phyloP scores from a whole-genome alignment of 2,329 filamentous ascomycete genomes.

The Delphinella strobiligena region DNA sequence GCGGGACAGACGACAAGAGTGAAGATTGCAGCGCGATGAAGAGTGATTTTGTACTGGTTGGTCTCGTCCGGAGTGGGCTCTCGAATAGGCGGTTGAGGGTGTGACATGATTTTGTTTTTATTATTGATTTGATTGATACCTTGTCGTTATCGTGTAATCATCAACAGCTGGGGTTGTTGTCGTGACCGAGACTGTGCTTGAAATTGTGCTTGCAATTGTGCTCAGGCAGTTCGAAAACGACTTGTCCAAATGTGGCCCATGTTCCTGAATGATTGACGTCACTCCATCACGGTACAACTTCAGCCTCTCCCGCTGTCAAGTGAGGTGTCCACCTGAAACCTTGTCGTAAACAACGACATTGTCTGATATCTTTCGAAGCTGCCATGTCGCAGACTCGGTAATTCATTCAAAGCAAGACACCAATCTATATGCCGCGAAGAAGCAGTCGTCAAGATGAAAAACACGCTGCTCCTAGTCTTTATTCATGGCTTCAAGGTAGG shows the following conservation, averaged over 20 bases:
- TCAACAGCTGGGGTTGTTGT: not conserved
- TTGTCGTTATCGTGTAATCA: not conserved
- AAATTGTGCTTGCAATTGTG: constrained; percentile 1
- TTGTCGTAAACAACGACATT: not conserved
- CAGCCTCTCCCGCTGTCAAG: no score
- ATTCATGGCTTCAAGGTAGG: constrained; percentile 76
- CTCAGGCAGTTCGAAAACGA: no score
- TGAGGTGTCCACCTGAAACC: no score
- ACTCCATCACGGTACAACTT: not conserved
- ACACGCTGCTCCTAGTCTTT: constrained; percentile 70
- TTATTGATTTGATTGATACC: not conserved
- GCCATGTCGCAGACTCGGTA: no score
- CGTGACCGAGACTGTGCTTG: not conserved
- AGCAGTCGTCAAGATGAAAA: constrained; percentile 48
- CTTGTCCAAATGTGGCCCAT: not conserved
- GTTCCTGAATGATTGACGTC: not conserved
- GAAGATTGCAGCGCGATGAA: constrained; percentile 36
- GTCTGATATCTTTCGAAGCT: not conserved
- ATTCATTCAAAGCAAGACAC: no score
- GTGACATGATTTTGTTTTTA: constrained; percentile 13
- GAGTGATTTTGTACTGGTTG: constrained; percentile 8
- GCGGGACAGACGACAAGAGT: constrained; percentile 41
- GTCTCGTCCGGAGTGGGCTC: constrained; percentile 15
- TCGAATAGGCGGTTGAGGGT: constrained; percentile 15
- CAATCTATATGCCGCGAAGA: not conserved